phyloP scores from a whole-genome alignment of 2,329 filamentous ascomycete species.

The Paecilomyces variotii region DNA sequence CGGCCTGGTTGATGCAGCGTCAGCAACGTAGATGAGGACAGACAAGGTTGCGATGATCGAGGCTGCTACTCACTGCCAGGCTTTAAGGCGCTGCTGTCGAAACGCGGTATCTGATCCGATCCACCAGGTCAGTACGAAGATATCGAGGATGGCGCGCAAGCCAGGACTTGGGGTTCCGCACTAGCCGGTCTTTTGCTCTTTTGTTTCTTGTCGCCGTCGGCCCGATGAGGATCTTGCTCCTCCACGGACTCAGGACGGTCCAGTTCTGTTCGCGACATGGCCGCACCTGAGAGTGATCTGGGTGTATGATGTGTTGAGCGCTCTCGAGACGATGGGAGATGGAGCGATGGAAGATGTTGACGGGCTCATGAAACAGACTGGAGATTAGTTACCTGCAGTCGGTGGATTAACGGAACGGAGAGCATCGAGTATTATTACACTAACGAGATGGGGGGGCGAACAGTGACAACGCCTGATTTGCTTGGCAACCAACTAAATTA shows the following conservation, averaged over 20 bases:
- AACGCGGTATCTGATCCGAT: constrained; percentile 74
- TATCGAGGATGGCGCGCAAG: not conserved
- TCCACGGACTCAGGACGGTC: constrained; percentile 36
- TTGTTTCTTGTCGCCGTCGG: constrained; percentile 59
- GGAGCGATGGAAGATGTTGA: not conserved
- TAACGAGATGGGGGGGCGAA: not conserved
- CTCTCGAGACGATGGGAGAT: not conserved
- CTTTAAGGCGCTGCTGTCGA: constrained; percentile 91
- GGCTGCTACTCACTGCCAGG: constrained; percentile 73
- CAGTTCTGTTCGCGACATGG: constrained; percentile 38
- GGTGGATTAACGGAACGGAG: not conserved
- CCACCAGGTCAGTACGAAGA: not conserved
- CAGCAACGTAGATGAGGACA: constrained; percentile 4
- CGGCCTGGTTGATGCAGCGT: constrained; percentile 51
- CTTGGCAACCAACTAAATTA: not conserved
- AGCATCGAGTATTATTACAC: not conserved
- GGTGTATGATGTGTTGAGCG: not conserved
- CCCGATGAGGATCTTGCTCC: constrained; percentile 34
- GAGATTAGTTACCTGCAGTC: not conserved
- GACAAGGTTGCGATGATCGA: constrained; percentile 7
- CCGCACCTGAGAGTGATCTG: constrained; percentile 7
- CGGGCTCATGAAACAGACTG: not conserved
- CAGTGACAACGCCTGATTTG: not conserved
- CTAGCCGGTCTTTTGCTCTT: constrained; percentile 90
- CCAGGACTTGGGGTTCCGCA: constrained; percentile 37